Evolutionary conservation across 2,329 filamentous ascomycete species (phyloP).

Genomic region (Nannizziopsis barbatae): DNA sequence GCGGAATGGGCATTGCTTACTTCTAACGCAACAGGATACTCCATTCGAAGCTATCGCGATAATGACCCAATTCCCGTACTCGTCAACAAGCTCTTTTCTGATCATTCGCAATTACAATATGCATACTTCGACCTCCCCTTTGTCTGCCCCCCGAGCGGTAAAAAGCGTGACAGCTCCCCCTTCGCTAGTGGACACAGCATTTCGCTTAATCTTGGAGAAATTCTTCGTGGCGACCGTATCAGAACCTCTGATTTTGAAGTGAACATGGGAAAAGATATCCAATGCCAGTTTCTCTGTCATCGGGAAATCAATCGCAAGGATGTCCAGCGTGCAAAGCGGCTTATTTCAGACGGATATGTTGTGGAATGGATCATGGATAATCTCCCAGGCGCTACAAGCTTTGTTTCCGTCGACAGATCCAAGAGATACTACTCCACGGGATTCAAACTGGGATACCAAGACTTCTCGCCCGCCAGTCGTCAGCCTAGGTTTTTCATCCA

Average conservation of each 20-base stretch:
- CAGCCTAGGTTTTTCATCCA: conserved; percentile 63
- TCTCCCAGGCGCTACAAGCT: conserved; percentile 75
- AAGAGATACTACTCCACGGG: conserved; percentile 82
- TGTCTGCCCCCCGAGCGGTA: conserved; percentile 66
- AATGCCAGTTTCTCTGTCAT: conserved; percentile 63
- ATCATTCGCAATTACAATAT: conserved; percentile 82
- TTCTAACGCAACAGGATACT: conserved; percentile 54
- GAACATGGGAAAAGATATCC: conserved; percentile 61
- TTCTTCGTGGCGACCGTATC: conserved; percentile 77
- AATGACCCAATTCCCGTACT: conserved; percentile 71
- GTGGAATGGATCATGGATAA: conserved; percentile 92
- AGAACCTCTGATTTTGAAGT: conserved; percentile 74
- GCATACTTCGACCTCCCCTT: conserved; percentile 83
- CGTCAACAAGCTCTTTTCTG: conserved; percentile 85
- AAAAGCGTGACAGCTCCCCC: conserved; percentile 52
- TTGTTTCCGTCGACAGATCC: conserved; percentile 73
- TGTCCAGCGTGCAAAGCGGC: conserved; percentile 55
- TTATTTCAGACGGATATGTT: conserved; percentile 72
- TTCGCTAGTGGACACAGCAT: conserved; percentile 67
- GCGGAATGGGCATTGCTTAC: conserved; percentile 4
- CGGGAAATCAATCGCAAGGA: conserved; percentile 53
- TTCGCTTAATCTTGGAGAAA: conserved; percentile 73
- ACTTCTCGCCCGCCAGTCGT: conserved; percentile 49
- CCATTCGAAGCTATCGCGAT: conserved; percentile 66
- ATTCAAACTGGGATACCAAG: conserved; percentile 75